These are phyloP conservation scores for Magnusiomyces paraingens DNA, from an alignment of 1,139 yeast genomes.

Conservation along the genomic window DNA sequence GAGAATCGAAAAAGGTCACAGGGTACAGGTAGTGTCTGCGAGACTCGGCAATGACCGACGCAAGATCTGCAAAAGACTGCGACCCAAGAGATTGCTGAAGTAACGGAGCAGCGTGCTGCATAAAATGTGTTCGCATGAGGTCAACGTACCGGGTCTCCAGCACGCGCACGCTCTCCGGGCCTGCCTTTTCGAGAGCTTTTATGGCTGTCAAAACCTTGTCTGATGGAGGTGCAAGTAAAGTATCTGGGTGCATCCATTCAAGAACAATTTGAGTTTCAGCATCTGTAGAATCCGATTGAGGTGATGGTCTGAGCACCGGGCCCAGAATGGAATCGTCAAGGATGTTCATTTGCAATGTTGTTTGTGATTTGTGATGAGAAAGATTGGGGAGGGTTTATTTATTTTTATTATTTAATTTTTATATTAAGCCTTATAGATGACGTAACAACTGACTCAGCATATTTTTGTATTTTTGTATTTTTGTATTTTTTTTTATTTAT, in stretches of 20 bases:
- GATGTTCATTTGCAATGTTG: neutral
- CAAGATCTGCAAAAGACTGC: neutral
- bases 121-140: neutral
- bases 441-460: too few species aligned
- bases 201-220: neutral
- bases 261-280: neutral
- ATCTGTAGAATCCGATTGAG: neutral
- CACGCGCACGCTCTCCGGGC: neutral
- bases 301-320: neutral
- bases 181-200: neutral
- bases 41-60: neutral
- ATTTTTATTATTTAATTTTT: too few species aligned
- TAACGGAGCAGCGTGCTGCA: neutral
- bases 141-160: neutral
- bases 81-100: too few species aligned
- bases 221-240: neutral
- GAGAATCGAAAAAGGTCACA: too few species aligned
- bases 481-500: too few species aligned
- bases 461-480: too few species aligned
- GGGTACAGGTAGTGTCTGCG: neutral
- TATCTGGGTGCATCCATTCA: slow-evolving; percentile 1
- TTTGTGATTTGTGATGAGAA: neutral
- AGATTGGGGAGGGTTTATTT: neutral
- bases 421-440: too few species aligned
- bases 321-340: neutral